Evolutionary conservation across 306 rosid genomes (phyloP), one percentile per base, ranked within the genome.

Genomic region (Trichosanthes cucumerina): DNA sequence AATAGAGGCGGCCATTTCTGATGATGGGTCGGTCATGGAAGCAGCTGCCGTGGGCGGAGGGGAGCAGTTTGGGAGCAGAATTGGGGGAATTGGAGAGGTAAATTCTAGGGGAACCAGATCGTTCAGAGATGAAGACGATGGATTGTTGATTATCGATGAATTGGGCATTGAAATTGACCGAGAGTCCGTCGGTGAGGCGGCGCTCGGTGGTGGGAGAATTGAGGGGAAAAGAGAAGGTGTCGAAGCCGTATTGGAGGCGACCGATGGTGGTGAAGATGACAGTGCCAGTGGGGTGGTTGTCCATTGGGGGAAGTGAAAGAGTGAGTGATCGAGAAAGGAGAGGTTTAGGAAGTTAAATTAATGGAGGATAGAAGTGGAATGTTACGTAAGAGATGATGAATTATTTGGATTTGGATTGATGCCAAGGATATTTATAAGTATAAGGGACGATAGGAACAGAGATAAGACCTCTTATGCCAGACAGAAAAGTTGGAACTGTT

Each of bases 81-180:
- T 41, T 41, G 2, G 73, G 92, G 8, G 88, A 84, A 31, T 81
- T 83, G 76, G 90, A 62, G 10, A 79, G 43, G 58, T 82, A 88
- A 49, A 88, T 79, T 15, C 88, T 82, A 18, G 96, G 84, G 0
- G 86, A 75, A 0, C 97, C 97, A 24, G 89, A 81, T 80, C 97
- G 50, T 78, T 94, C 97, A 5, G 96, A 94, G 50, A 90, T 46
- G 62, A 92, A 94, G 23, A 92, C 90, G 38, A 94, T 9, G 23
- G 78, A 75, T 4, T 57, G 78, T 21, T 77, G 23, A 28, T 79
- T 41, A 4, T 84, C 83, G 1, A 82, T 11, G 73, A 94, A 94
- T 9, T 92, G 96, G 26, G 91, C 93, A 5, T 94, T 94, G 88
- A 88, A 88, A 74, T 94, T 94, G 69, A 94, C 18, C 38, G 98